Base-by-base conservation (phyloP, 352 stramenopile genomes). In the Phytophthora litchii region DNA sequence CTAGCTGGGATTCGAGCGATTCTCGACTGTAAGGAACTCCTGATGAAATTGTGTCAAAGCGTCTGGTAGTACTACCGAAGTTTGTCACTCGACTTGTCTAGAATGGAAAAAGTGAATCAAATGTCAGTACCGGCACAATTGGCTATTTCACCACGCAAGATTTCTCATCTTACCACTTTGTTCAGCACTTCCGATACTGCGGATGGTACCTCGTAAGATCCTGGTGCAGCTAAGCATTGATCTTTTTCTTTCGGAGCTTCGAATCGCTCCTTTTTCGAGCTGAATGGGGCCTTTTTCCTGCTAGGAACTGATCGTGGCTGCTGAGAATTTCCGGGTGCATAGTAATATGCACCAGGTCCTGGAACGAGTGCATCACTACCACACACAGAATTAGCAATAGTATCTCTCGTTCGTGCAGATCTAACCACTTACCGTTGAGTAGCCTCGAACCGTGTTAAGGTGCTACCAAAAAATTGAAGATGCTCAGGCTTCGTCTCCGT, bases 401-500 rank as follows among this genome's bases (percentile, higher is more conserved):
- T 32, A 52, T 9, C 34, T 14, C 16, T 20, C 16, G 19, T 16
- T 11, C 29, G 11, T 11, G 23, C 13, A 43, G 37, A 43, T 27
- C 6, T 7, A 16, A 48, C 2, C 7, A 40, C 48, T 19, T 59
- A 81, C 70, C 74, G 75, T 44, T 74, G 71, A 0, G 46, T 56
- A 14, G 54, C 25, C n/a, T 84, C 72, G 27, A 93, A 93, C 0
- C 84, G 81, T 8, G 69, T 78, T n/a, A 64, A 78, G 1, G 84
- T 93, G 37, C 84, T 91, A 3, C 84, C 84, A 47, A 93, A 93
- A 55, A 91, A 93, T 56, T 93, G 84, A 16, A 93, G 58, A 34
- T 89, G 79, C 23, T 91, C 81, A 0, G 84, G 82, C 38, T 89
- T 91, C 12, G 68, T 60, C 10, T 71, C 72, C 0, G 44, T 52